These are phyloP conservation scores for Crepidotus variabilis DNA, from an alignment of 768 basidiomycete species.

Conservation along the genomic window DNA sequence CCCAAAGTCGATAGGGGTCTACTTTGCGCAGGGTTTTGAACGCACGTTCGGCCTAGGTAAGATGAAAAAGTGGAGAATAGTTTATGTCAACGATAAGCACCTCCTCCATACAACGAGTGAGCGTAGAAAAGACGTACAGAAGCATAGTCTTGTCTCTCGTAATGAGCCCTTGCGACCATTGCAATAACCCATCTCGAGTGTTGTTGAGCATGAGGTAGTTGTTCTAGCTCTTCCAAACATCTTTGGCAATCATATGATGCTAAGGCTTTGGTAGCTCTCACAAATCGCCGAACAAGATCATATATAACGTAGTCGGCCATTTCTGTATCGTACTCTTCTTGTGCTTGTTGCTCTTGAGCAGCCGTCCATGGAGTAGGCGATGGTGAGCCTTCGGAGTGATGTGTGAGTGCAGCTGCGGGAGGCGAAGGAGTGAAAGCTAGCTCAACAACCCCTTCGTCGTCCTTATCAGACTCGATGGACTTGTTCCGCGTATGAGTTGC, in stretches of 20 bases:
- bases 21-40: constrained; percentile 78
- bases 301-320: constrained; percentile 84
- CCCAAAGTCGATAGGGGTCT: constrained; percentile 86
- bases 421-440: constrained; percentile 59
- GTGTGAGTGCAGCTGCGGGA: constrained; percentile 55
- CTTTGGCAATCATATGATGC: constrained; percentile 72
- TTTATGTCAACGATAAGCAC: constrained; percentile 25
- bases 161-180: constrained; percentile 83
- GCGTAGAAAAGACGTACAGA: constrained; percentile 56
- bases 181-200: constrained; percentile 74
- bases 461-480: constrained; percentile 68
- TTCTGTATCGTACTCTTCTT: constrained; percentile 66
- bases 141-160: constrained; percentile 86
- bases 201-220: constrained; percentile 70
- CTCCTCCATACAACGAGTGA: constrained; percentile 12
- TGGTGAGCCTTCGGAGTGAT: constrained; percentile 60
- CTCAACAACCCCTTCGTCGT: constrained; percentile 56
- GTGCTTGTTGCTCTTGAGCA: constrained; percentile 66
- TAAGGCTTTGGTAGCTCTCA: constrained; percentile 70
- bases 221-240: constrained; percentile 74
- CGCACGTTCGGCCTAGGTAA: constrained; percentile 77
- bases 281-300: constrained; percentile 77
- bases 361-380: constrained; percentile 61
- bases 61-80: background rate
- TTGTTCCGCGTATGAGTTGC: constrained; percentile 51